phyloP scores from a whole-genome alignment of 768 basidiomycete species.

The Boletus huronensis region DNA sequence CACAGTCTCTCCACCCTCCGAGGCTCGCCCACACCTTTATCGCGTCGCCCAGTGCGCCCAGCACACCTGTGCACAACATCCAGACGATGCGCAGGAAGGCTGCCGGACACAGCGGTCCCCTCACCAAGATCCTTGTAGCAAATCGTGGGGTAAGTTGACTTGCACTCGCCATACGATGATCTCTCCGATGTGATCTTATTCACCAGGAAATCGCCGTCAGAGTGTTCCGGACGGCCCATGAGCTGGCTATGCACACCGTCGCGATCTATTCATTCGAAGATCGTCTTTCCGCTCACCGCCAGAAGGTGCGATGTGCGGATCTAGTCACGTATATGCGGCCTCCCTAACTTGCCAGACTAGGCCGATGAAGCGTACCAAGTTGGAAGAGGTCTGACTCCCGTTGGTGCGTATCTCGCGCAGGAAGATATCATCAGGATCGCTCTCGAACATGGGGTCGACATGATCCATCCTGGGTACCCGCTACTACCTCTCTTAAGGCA shows the following conservation, averaged over 20 bases:
- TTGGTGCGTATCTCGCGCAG: conserved; percentile 95
- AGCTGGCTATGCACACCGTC: conserved; percentile 98
- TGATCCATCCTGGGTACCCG: conserved; percentile 95
- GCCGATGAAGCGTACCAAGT: conserved; percentile 99
- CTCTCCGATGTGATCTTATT: conserved; percentile 3
- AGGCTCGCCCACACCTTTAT: conserved; percentile 71
- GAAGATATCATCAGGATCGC: conserved; percentile 96
- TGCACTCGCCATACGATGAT: conserved; percentile 6
- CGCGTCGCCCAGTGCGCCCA: conserved; percentile 69
- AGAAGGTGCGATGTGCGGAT: conserved; percentile 67
- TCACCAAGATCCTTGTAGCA: conserved; percentile 90
- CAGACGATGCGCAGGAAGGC: conserved; percentile 88
- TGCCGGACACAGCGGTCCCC: conserved; percentile 84
- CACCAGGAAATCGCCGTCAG: conserved; percentile 96
- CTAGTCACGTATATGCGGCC: conserved; percentile 27
- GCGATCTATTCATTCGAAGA: conserved; percentile 99
- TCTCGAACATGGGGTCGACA: conserved; percentile 98
- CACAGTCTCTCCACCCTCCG: conserved; percentile 60
- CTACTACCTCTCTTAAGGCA: neutral
- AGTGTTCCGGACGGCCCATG: conserved; percentile 97
- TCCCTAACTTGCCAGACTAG: conserved; percentile 37
- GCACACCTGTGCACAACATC: conserved; percentile 87
- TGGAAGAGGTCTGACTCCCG: conserved; percentile 93
- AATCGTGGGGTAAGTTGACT: conserved; percentile 74
- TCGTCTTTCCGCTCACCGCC: conserved; percentile 93